Evolutionary conservation across 345 rosid genomes (phyloP), one percentile per base, ranked within the genome.

Genomic region (Boechera stricta): DNA sequence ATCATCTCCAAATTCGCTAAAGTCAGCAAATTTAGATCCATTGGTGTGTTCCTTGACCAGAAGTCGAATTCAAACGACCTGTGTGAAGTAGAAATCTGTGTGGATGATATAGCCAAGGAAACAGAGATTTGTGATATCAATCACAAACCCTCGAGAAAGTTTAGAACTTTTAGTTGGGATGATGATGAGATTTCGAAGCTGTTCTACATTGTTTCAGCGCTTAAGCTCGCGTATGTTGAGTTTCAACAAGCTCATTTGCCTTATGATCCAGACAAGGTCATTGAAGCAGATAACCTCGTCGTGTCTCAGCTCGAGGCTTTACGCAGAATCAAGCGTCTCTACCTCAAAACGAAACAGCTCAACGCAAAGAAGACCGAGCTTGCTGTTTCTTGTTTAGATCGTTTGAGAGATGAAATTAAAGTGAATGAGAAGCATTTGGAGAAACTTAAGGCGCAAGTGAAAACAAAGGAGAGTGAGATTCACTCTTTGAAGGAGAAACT

Each of bases 191-290:
- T 87, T 42, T 48, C 67, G 39, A 80, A 78, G 86, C 69, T 87
- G n/a, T 89, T 89, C 69, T 86, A 81, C 47, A 48, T 63, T 39
- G 82, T 87, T 76, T 83, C 88, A 6, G 64, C 67, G 5, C 63
- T 89, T 70, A 87, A 87, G 58, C 62, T 81, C 4, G 86, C 87
- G 4, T 89, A 87, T 73, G 70, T 85, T 52, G 84, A 82, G 80
- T 84, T 89, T 70, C 91, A 87, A 66, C 79, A 70, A 81, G 89
- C 89, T 57, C 94, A 86, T 78, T 36, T 85, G 56, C 94, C 91
- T 42, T 84, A 87, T 69, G 79, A 82, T 67, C 86, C 86, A 0
- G 81, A 82, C 32, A 89, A 86, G 82, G 85, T 90, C 73, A 70
- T 74, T n/a, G 80, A 86, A 72, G 87, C 90, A 6, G 85, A 90